phyloP scores from a whole-genome alignment of 1,284 basidiomycete species.

The Xerocomus amazonicus region DNA sequence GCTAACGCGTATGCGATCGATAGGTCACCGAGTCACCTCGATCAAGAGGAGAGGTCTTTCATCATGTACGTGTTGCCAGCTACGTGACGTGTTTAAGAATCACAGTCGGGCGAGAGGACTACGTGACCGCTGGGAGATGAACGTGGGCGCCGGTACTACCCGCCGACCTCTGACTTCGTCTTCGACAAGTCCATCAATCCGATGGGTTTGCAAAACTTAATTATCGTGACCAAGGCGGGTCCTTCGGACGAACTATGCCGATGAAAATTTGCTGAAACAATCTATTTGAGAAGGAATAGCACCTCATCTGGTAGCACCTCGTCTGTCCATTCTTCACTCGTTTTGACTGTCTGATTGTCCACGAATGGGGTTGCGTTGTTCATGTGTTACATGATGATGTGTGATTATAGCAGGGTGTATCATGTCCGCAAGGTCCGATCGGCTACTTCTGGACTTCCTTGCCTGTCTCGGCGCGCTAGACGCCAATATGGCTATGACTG shows the following conservation, averaged over 20 bases:
- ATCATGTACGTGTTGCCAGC: not conserved
- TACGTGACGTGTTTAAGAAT: not conserved
- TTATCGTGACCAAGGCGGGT: not conserved
- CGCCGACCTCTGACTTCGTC: not conserved
- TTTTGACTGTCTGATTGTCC: not conserved
- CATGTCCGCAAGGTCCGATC: too few relatives aligned
- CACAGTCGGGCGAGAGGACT: not conserved
- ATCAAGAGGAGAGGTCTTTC: not conserved
- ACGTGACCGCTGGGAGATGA: not conserved
- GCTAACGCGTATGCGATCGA: slow-evolving; percentile 1
- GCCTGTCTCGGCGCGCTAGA: too few relatives aligned
- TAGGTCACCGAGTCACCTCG: slow-evolving; percentile 18
- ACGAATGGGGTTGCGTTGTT: not conserved
- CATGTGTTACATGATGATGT: not conserved
- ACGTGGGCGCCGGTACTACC: too few relatives aligned
- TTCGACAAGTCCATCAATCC: not conserved
- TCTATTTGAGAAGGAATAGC: not conserved
- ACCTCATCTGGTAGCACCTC: not conserved
- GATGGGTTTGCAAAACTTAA: not conserved
- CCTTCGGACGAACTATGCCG: not conserved
- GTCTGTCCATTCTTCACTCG: not conserved
- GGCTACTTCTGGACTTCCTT: too few relatives aligned
- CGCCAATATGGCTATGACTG: too few relatives aligned
- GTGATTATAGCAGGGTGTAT: slow-evolving; percentile 19
- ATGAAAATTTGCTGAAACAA: not conserved